phyloP scores from a whole-genome alignment of 1,284 basidiomycete genomes.

The Cutaneotrichosporon sp. region DNA sequence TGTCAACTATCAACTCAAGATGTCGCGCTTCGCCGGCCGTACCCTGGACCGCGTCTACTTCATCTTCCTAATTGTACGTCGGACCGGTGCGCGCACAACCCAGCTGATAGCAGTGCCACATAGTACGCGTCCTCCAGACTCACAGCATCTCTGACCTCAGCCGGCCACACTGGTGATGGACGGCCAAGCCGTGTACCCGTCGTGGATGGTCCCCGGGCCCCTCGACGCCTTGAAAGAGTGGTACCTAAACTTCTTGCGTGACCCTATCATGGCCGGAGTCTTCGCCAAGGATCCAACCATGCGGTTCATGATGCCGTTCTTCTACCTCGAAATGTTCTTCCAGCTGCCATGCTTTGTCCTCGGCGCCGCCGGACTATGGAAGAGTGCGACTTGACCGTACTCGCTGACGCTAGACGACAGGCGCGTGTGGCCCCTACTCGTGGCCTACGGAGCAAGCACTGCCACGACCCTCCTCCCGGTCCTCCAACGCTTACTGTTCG shows the following conservation, averaged over 20 bases:
- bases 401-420: conserved; percentile 36
- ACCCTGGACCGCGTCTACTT: conserved; percentile 43
- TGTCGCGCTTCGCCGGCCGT: conserved; percentile 37
- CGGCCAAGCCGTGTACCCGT: conserved; percentile 46
- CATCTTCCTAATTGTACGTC: conserved; percentile 38
- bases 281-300: conserved; percentile 28
- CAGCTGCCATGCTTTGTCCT: conserved; percentile 74
- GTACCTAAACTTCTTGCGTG: conserved; percentile 41
- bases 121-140: conserved; percentile 2
- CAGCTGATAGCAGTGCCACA: conserved; percentile 17
- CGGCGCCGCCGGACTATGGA: conserved; percentile 66
- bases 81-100: no score
- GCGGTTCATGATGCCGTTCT: conserved; percentile 46
- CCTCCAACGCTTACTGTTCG: conserved; percentile 61
- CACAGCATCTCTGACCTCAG: conserved; percentile 2
- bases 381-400: conserved; percentile 54
- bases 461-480: conserved; percentile 74
- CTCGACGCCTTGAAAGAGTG: conserved; percentile 35
- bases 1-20: conserved; percentile 2
- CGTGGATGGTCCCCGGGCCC: conserved; percentile 25
- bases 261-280: conserved; percentile 46
- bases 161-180: conserved; percentile 37
- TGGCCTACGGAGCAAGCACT: conserved; percentile 73
- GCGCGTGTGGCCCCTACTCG: conserved; percentile 55
- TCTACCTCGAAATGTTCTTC: conserved; percentile 58